A percentile compares a stretch with the other conserved stretches of the same genome.
These are phyloP conservation scores for Medicago lupulina DNA, from an alignment of 306 rosid genomes.

Conservation along the genomic window DNA sequence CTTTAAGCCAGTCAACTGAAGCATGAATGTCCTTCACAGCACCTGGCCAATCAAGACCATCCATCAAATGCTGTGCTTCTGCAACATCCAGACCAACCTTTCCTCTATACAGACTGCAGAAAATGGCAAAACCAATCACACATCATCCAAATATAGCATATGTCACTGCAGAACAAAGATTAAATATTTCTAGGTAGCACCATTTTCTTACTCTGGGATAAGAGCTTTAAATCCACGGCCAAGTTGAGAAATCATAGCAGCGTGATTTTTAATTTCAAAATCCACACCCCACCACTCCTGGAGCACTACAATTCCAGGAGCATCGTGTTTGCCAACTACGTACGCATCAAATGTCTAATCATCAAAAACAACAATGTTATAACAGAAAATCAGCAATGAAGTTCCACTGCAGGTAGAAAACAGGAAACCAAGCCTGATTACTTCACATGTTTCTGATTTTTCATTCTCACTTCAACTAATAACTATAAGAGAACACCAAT, in stretches of 20 bases:
- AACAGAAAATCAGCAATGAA: constrained; percentile 27
- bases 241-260: constrained; percentile 77
- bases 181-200: background rate
- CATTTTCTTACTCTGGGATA: constrained; percentile 74
- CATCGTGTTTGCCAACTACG: constrained; percentile 77
- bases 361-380: constrained; percentile 22
- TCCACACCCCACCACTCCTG: constrained; percentile 99
- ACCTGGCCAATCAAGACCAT: constrained; percentile 95
- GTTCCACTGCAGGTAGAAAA: constrained; percentile 23
- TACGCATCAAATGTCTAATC: constrained; percentile 80
- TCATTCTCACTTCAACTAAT: background rate
- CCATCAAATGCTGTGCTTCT: constrained; percentile 93
- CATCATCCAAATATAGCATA: constrained; percentile 35
- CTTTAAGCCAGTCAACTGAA: constrained; percentile 90
- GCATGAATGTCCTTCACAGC: constrained; percentile 88
- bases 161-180: background rate
- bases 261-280: constrained; percentile 84
- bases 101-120: constrained; percentile 73
- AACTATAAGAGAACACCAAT: background rate
- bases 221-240: constrained; percentile 85
- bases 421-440: constrained; percentile 16
- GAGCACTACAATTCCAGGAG: constrained; percentile 90
- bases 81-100: constrained; percentile 91
- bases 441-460: background rate
- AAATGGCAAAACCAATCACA: constrained; percentile 22